A percentile compares a stretch with the other conserved stretches of the same genome.
phyloP scores from a whole-genome alignment of 805 yeast species.

The Suhomyces vadensis region DNA sequence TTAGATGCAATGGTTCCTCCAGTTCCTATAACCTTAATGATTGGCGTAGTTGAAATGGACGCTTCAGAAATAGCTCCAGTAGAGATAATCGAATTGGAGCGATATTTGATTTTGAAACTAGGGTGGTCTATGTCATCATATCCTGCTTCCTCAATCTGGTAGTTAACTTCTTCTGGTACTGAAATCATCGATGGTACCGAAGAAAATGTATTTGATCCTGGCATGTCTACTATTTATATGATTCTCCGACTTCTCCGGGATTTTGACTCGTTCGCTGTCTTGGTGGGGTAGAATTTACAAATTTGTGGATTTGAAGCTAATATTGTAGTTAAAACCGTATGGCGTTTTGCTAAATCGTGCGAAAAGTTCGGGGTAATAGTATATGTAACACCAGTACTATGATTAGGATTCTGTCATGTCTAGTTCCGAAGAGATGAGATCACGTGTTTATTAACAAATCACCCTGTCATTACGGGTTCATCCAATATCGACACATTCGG shows the following conservation, averaged over 20 bases:
- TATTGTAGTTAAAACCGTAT: no score
- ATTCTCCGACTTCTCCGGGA: not conserved
- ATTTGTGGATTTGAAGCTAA: not conserved
- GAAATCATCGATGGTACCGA: not conserved
- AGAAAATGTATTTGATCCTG: not conserved
- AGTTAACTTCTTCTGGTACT: slow-evolving; percentile 7
- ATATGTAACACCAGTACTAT: no score
- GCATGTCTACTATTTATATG: not conserved
- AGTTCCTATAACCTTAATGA: slow-evolving; percentile 53
- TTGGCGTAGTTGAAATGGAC: slow-evolving; percentile 24
- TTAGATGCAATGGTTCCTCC: slow-evolving; percentile 64
- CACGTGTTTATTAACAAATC: no score
- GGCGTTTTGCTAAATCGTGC: not conserved
- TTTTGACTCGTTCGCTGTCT: not conserved
- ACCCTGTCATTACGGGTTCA: no score
- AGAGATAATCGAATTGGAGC: slow-evolving; percentile 32
- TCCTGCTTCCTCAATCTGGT: slow-evolving; percentile 25
- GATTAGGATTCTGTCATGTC: no score
- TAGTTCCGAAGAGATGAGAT: slow-evolving; percentile 1
- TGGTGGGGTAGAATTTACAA: not conserved
- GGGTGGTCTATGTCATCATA: slow-evolving; percentile 31
- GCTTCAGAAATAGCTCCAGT: slow-evolving; percentile 15
- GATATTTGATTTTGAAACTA: slow-evolving; percentile 35
- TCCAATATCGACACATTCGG: no score
- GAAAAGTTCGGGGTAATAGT: no score